These are phyloP conservation scores for Solioccasus polychromus DNA, from an alignment of 768 basidiomycete species.

Conservation along the genomic window DNA sequence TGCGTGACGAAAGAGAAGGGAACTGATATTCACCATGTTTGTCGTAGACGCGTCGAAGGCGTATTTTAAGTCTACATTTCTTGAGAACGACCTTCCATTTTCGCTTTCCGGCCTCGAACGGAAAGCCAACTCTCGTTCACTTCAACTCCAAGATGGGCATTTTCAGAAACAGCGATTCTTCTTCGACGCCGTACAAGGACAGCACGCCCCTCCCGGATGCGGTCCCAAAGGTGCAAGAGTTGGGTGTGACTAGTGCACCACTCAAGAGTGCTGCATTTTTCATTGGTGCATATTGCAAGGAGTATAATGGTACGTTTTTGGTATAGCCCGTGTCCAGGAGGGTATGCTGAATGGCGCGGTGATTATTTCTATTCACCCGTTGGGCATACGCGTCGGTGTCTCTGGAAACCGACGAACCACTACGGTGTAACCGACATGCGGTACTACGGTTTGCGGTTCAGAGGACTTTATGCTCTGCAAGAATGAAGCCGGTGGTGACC, in stretches of 20 bases:
- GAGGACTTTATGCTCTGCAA: conserved; percentile 99
- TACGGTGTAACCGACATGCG: neutral
- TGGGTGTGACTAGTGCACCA: conserved; percentile 88
- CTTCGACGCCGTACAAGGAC: conserved; percentile 54
- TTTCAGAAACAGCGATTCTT: conserved; percentile 47
- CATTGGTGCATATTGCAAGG: conserved; percentile 93
- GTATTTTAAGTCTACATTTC: neutral
- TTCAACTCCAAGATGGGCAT: conserved; percentile 45
- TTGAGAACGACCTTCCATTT: conserved; percentile 28
- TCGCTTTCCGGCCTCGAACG: conserved; percentile 17
- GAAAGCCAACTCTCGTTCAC: conserved; percentile 7
- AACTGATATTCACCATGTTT: conserved; percentile 18
- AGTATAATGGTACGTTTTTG: conserved; percentile 82
- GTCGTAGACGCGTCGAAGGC: neutral
- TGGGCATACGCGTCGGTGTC: neutral
- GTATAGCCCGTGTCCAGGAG: neutral
- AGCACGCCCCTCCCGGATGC: conserved; percentile 62
- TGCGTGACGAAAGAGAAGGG: neutral
- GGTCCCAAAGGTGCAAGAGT: conserved; percentile 79
- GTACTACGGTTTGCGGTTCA: conserved; percentile 32
- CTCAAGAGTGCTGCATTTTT: conserved; percentile 97
- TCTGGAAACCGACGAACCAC: neutral
- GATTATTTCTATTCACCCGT: neutral
- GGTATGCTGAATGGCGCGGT: conserved; percentile 10
- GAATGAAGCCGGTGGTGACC: conserved; percentile 75